These are phyloP conservation scores for Fusarium nisikadoi DNA, from an alignment of 2,329 filamentous ascomycete genomes.

Conservation along the genomic window DNA sequence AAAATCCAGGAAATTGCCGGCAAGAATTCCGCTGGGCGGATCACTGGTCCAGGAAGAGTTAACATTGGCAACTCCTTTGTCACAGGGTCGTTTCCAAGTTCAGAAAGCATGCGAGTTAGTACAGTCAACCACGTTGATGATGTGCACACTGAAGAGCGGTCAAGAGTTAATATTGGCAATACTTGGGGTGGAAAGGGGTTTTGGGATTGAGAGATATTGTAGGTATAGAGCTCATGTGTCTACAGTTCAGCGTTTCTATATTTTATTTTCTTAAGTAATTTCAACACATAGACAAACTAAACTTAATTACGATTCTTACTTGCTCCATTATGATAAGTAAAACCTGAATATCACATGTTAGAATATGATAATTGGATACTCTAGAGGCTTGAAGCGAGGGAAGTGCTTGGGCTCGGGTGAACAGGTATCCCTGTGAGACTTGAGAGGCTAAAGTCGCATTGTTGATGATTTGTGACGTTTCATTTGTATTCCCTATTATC, in stretches of 20 bases:
- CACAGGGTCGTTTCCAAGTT: background rate
- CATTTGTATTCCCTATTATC: no score
- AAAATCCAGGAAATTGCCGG: background rate
- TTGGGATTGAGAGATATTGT: background rate
- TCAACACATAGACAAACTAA: no score
- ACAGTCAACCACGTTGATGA: background rate
- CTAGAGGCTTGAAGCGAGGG: no score
- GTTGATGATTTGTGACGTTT: no score
- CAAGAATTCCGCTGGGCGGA: background rate
- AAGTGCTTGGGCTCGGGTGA: no score
- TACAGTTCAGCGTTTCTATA: background rate
- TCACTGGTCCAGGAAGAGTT: fast-evolving
- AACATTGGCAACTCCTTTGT: background rate
- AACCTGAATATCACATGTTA: no score
- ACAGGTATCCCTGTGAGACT: no score
- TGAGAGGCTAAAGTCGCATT: no score
- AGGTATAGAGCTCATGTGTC: background rate
- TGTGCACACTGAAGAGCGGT: background rate
- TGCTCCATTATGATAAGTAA: no score
- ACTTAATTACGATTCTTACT: fast-evolving
- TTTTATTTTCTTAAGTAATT: no score
- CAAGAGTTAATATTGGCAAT: background rate
- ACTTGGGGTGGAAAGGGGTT: background rate
- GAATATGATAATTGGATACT: no score
- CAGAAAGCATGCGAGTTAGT: background rate